Evolutionary conservation across 306 rosid species (phyloP).

Genomic region (Lotus japonicus): DNA sequence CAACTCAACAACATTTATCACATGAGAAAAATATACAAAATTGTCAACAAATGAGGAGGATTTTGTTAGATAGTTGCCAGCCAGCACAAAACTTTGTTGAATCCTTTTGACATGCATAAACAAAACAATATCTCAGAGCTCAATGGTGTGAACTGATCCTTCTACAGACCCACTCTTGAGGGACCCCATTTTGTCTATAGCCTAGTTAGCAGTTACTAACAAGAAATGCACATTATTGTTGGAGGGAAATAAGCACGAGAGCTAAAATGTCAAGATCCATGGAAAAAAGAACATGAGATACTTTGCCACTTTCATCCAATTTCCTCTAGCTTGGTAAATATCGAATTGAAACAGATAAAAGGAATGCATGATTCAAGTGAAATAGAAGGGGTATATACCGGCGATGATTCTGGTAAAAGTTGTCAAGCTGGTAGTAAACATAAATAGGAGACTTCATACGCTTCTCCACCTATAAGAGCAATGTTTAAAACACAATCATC

Average conservation of each 20-base stretch:
- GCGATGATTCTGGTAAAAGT: constrained; percentile 87
- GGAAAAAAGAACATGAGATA: background rate
- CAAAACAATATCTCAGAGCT: too few species aligned
- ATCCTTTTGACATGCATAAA: too few species aligned
- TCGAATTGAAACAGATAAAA: background rate
- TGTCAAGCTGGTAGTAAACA: constrained; percentile 75
- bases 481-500: constrained; percentile 10
- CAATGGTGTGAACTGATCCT: too few species aligned
- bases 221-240: background rate
- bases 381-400: constrained; percentile 33
- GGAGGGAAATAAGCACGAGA: background rate
- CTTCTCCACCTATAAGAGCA: constrained; percentile 53
- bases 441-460: constrained; percentile 63
- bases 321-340: background rate
- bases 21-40: too few species aligned
- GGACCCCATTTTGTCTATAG: too few species aligned
- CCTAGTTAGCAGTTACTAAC: too few species aligned
- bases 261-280: background rate
- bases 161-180: too few species aligned
- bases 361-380: background rate
- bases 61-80: too few species aligned
- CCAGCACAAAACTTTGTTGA: too few species aligned
- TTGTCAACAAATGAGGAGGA: too few species aligned
- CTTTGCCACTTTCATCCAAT: background rate
- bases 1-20: too few species aligned